Evolutionary conservation across 805 yeast genomes (phyloP).

Genomic region (Saccharomyces eubayanus): DNA sequence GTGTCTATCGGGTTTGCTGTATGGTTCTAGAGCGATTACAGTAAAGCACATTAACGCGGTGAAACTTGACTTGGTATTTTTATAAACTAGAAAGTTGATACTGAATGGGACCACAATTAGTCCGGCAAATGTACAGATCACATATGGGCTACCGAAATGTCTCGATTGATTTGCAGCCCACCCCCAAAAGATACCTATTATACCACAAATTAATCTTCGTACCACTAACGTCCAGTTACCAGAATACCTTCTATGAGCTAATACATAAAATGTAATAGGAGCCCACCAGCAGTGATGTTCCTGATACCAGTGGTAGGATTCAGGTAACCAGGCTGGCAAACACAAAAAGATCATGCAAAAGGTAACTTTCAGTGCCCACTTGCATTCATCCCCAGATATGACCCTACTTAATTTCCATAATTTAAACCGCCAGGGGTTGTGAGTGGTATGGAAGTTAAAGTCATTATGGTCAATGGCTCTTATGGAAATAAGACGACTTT

Average conservation of each 20-base stretch:
- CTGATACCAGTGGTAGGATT: constrained; percentile 37
- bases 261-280: constrained; percentile 31
- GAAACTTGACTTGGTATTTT: constrained; percentile 38
- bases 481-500: constrained; percentile 8
- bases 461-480: constrained; percentile 38
- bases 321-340: constrained; percentile 38
- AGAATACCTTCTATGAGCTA: constrained; percentile 36
- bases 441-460: constrained; percentile 35
- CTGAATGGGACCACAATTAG: constrained; percentile 30
- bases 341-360: constrained; percentile 33
- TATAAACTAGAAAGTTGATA: constrained; percentile 30
- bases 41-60: constrained; percentile 36
- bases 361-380: constrained; percentile 38
- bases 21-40: constrained; percentile 31
- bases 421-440: constrained; percentile 30
- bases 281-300: constrained; percentile 39
- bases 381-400: constrained; percentile 33
- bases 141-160: constrained; percentile 33
- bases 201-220: constrained; percentile 30
- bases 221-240: constrained; percentile 31
- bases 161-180: constrained; percentile 38
- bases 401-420: constrained; percentile 33
- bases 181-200: constrained; percentile 41
- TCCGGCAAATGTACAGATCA: constrained; percentile 35
- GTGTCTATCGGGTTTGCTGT: constrained; percentile 10